Evolutionary conservation across 495 filamentous ascomycete genomes (phyloP), one percentile per base, ranked within the genome.

Genomic region (Emericellopsis terricola): DNA sequence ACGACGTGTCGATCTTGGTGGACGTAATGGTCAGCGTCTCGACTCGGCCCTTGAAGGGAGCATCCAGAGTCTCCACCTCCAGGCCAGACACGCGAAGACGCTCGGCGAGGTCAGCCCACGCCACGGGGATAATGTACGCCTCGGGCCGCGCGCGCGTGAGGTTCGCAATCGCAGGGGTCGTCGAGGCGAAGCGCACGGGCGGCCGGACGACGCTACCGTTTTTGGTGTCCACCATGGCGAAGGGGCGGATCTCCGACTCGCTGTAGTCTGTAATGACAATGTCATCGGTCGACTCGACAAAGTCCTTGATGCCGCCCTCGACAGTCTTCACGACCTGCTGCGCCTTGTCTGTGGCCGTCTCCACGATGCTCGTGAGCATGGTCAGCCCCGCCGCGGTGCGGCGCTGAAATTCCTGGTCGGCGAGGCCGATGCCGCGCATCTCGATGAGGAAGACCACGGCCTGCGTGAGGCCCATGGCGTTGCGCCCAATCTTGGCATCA

Each of bases 131-230:
- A 4, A 54, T 36, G 29, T 54, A 54, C 4, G 49, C 47, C 19
- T 45, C 38, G 15, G 51, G 51, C 16, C 49, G 44, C 11, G 42
- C 17, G 16, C 49, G 42, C 0, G 51, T 54, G 3, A 41, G 37
- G 29, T 54, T 54, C 7, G 51, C 51, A 1, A 41, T 46, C 0
- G 44, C 44, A n/a, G 49, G 48, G 5, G 46, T 54, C 2, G 51
- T 52, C 35, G 41, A 38, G 24, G 46, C 42, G 38, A 49, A 54
- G 27, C 41, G 45, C 1, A 51, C 45, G 19, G 49, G 44, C 21
- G 47, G 42, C 14, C 39, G 33, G 1, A 40, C 33, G 9, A 53
- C 15, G 19, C 38, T 40, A 8, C 43, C 50, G 8, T 33, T 38
- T 24, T 30, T 31, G 8, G 34, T 23, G 23, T 47, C 38, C 10